Percentiles rank a stretch among this genome's conserved stretches.
These are phyloP conservation scores for Marasmius fiardii DNA, from an alignment of 1,284 basidiomycete genomes.

Conservation along the genomic window DNA sequence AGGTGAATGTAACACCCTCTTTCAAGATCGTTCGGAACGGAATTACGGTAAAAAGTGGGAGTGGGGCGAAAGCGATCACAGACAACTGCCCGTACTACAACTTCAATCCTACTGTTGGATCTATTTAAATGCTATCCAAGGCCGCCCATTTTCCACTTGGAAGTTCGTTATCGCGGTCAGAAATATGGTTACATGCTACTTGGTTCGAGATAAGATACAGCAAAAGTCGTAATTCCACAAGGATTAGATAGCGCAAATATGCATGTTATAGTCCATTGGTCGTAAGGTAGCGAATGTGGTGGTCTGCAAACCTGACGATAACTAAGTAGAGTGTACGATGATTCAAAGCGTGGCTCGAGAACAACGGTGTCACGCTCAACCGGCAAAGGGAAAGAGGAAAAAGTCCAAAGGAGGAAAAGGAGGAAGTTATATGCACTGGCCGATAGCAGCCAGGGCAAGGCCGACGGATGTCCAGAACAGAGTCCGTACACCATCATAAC, in stretches of 20 bases:
- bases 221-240: too few relatives aligned
- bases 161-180: too few relatives aligned
- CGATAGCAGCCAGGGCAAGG: not conserved
- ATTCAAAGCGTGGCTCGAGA: not conserved
- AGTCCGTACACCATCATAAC: not conserved
- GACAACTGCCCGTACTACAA: constrained; percentile 23
- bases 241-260: too few relatives aligned
- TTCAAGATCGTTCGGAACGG: constrained; percentile 27
- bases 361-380: not conserved
- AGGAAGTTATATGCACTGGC: not conserved
- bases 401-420: not conserved
- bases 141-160: too few relatives aligned
- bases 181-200: too few relatives aligned
- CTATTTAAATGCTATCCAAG: not conserved
- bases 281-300: not conserved
- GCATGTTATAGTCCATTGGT: too few relatives aligned
- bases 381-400: not conserved
- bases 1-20: constrained; percentile 29
- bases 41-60: constrained; percentile 20
- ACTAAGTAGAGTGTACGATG: not conserved
- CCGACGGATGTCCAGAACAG: not conserved
- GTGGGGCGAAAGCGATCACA: constrained; percentile 24
- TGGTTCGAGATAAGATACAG: too few relatives aligned
- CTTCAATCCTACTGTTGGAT: constrained; percentile 24
- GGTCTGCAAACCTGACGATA: not conserved